phyloP scores from a whole-genome alignment of 306 rosid genomes.

The Inga laurina region DNA sequence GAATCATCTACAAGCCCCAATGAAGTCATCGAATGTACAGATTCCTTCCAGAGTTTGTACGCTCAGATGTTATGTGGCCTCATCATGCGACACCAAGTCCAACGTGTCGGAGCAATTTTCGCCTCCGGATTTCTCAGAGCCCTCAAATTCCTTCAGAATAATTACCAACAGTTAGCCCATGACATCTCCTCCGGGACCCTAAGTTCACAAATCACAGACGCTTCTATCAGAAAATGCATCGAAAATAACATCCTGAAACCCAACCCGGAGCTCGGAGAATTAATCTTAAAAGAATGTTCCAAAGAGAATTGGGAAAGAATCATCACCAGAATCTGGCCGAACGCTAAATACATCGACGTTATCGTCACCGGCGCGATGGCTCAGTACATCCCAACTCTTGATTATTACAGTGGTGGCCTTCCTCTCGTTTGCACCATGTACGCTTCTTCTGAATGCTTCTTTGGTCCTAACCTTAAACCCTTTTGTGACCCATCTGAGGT shows the following conservation, averaged over 20 bases:
- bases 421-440: constrained; percentile 80
- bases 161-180: constrained; percentile 52
- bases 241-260: constrained; percentile 43
- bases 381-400: constrained; percentile 76
- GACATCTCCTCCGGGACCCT: constrained; percentile 72
- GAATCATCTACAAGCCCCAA: constrained; percentile 81
- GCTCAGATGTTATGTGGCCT: constrained; percentile 89
- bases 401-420: constrained; percentile 62
- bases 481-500: constrained; percentile 67
- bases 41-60: constrained; percentile 87
- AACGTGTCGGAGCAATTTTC: constrained; percentile 75
- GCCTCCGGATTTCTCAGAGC: constrained; percentile 92
- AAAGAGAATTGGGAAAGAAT: constrained; percentile 59
- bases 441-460: constrained; percentile 86
- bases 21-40: constrained; percentile 68
- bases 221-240: constrained; percentile 44
- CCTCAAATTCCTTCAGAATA: constrained; percentile 72
- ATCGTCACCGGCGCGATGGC: constrained; percentile 95
- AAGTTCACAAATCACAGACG: constrained; percentile 64
- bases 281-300: constrained; percentile 45
- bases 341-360: constrained; percentile 72
- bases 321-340: constrained; percentile 79
- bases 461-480: constrained; percentile 74
- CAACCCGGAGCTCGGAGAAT: constrained; percentile 45
- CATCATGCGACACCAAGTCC: constrained; percentile 68